These are phyloP conservation scores for Scleroderma bovista DNA, from an alignment of 768 basidiomycete species.

Conservation along the genomic window DNA sequence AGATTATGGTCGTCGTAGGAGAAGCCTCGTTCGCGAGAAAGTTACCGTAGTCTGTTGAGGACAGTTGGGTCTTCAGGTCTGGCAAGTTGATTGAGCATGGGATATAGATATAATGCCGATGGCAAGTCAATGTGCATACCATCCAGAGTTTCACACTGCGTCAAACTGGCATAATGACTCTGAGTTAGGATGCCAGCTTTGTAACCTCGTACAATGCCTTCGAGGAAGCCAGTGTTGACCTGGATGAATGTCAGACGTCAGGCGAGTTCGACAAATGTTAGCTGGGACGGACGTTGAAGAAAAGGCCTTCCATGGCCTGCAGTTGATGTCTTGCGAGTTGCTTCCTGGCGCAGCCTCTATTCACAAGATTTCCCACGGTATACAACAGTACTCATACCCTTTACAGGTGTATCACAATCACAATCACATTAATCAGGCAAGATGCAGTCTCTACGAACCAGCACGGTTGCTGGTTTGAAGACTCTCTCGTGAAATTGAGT, in stretches of 20 bases:
- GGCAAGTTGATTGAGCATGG: slow-evolving; percentile 4
- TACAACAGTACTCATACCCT: too few relatives aligned
- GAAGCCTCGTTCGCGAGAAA: slow-evolving; percentile 96
- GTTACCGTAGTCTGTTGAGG: slow-evolving; percentile 96
- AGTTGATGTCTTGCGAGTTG: neutral
- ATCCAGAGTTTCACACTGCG: slow-evolving; percentile 96
- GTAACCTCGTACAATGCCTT: slow-evolving; percentile 86
- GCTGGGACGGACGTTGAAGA: slow-evolving; percentile 68
- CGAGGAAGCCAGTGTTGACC: slow-evolving; percentile 73
- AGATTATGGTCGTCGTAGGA: slow-evolving; percentile 88
- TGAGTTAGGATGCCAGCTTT: slow-evolving; percentile 88
- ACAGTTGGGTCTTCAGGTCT: slow-evolving; percentile 96
- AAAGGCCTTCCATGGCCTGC: slow-evolving; percentile 81
- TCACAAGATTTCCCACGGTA: neutral
- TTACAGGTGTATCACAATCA: too few relatives aligned
- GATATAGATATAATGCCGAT: neutral
- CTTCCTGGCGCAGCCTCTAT: neutral
- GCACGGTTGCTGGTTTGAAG: too few relatives aligned
- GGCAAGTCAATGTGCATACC: slow-evolving; percentile 41
- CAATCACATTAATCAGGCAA: too few relatives aligned
- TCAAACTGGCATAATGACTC: slow-evolving; percentile 86
- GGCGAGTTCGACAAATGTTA: neutral
- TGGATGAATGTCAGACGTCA: slow-evolving; percentile 25
- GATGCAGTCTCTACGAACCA: too few relatives aligned
- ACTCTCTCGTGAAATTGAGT: too few relatives aligned